phyloP scores from a whole-genome alignment of 2,329 filamentous ascomycete species.

The Beauveria scarabaeidicola region DNA sequence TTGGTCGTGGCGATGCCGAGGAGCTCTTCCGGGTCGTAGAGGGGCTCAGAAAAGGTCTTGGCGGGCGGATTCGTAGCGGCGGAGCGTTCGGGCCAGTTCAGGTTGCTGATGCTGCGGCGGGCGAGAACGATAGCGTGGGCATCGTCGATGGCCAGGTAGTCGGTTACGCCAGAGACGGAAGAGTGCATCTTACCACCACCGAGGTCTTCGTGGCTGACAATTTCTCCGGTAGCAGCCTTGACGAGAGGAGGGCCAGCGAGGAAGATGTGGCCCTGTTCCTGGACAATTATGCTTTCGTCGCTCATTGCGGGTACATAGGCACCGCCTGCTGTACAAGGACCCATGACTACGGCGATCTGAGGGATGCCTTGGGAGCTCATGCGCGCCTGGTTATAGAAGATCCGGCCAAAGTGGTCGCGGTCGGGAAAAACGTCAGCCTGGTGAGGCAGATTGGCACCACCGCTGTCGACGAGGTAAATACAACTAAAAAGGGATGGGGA shows the following conservation, averaged over 20 bases:
- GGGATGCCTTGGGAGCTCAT: constrained; percentile 87
- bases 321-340: constrained; percentile 88
- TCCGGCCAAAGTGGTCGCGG: constrained; percentile 87
- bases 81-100: constrained; percentile 67
- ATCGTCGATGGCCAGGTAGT: constrained; percentile 91
- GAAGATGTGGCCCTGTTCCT: constrained; percentile 95
- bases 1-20: constrained; percentile 86
- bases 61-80: constrained; percentile 29
- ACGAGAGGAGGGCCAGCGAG: constrained; percentile 89
- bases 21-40: constrained; percentile 73
- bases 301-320: constrained; percentile 97
- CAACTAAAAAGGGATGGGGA: constrained; percentile 42
- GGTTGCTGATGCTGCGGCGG: constrained; percentile 72
- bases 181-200: constrained; percentile 86
- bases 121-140: constrained; percentile 84
- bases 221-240: constrained; percentile 91
- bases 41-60: constrained; percentile 57
- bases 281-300: constrained; percentile 94
- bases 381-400: constrained; percentile 95
- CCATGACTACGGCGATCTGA: constrained; percentile 94
- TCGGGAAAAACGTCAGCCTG: constrained; percentile 96
- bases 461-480: constrained; percentile 93
- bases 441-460: constrained; percentile 88
- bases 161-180: constrained; percentile 84
- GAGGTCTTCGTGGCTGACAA: constrained; percentile 81